Conservation (phyloP, 2,329 filamentous ascomycete species). For the Atkinsonella texensis region DNA sequence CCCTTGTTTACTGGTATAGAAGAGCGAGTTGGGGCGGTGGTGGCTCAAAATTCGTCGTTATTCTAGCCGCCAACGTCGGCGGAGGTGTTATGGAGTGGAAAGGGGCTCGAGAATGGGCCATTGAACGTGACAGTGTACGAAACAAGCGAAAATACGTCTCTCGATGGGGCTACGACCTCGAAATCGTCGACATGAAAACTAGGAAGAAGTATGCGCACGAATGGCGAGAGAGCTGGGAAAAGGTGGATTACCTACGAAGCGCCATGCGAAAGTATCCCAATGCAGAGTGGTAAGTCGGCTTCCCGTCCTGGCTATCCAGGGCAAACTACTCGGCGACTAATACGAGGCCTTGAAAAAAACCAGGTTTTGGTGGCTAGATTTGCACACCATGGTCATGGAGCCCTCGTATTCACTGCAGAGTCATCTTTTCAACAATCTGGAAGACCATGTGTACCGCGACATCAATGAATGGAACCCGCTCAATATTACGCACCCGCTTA, state of each 20-base stretch:
- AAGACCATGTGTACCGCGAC: conserved; percentile 71
- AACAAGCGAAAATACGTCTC: conserved; percentile 87
- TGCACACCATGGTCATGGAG: conserved; percentile 98
- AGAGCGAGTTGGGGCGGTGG: conserved; percentile 63
- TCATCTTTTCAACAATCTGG: conserved; percentile 78
- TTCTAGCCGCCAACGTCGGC: conserved; percentile 85
- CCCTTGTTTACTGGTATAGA: conserved; percentile 52
- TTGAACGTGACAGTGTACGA: conserved; percentile 87
- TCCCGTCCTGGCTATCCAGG: background rate
- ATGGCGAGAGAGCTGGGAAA: conserved; percentile 99
- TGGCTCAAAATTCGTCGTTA: conserved; percentile 84
- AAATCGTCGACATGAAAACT: conserved; percentile 96
- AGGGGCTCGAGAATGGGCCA: conserved; percentile 91
- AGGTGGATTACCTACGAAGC: conserved; percentile 85
- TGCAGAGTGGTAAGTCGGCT: conserved; percentile 70
- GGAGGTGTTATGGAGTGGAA: conserved; percentile 99
- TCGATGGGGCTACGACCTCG: conserved; percentile 87
- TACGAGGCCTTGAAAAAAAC: conserved; percentile 22
- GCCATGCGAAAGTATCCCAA: conserved; percentile 87
- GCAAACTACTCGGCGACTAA: background rate
- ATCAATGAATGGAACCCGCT: conserved; percentile 95
- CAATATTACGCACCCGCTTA: conserved; percentile 78
- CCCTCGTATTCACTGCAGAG: conserved; percentile 77
- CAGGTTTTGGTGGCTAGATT: conserved; percentile 98
- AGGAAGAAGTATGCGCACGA: conserved; percentile 98